Evolutionary conservation across 164 flowering plant species (phyloP).

Genomic region (Vitis rotundifolia): DNA sequence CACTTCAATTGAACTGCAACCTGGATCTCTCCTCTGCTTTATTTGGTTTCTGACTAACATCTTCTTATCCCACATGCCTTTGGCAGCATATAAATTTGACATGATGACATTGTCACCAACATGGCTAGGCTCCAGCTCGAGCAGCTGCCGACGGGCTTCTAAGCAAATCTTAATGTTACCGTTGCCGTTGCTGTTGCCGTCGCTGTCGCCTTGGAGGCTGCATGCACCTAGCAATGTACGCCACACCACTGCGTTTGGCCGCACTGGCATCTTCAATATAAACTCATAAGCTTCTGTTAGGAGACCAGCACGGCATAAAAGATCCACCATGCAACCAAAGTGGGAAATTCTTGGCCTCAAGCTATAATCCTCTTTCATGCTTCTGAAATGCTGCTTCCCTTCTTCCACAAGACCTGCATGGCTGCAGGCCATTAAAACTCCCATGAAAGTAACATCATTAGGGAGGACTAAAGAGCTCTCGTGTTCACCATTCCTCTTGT

Average conservation of each 20-base stretch:
- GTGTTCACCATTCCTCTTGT: neutral
- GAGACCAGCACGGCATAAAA: conserved; percentile 36
- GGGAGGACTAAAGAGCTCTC: conserved; percentile 16
- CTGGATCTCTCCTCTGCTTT: conserved; percentile 37
- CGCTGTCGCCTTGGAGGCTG: conserved; percentile 4
- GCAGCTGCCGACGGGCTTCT: conserved; percentile 11
- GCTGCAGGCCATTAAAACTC: conserved; percentile 46
- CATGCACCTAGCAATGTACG: conserved; percentile 37
- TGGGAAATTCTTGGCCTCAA: conserved; percentile 33
- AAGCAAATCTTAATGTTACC: conserved; percentile 24
- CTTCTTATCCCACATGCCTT: conserved; percentile 45
- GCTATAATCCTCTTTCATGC: conserved; percentile 31
- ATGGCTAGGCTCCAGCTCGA: conserved; percentile 23
- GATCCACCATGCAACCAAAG: conserved; percentile 49
- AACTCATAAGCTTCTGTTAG: conserved; percentile 30
- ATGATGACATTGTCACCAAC: conserved; percentile 33
- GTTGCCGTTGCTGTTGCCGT: too few relatives aligned
- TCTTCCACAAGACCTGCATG: conserved; percentile 42
- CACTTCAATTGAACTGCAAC: conserved; percentile 45
- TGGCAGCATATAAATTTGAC: conserved; percentile 42
- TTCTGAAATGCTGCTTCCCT: conserved; percentile 28
- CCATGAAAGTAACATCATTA: conserved; percentile 39
- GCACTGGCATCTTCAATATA: conserved; percentile 26
- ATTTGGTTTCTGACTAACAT: conserved; percentile 24
- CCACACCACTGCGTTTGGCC: conserved; percentile 40